Conservation (phyloP, 495 filamentous ascomycete genomes). For the Aspergillus indologenus region DNA sequence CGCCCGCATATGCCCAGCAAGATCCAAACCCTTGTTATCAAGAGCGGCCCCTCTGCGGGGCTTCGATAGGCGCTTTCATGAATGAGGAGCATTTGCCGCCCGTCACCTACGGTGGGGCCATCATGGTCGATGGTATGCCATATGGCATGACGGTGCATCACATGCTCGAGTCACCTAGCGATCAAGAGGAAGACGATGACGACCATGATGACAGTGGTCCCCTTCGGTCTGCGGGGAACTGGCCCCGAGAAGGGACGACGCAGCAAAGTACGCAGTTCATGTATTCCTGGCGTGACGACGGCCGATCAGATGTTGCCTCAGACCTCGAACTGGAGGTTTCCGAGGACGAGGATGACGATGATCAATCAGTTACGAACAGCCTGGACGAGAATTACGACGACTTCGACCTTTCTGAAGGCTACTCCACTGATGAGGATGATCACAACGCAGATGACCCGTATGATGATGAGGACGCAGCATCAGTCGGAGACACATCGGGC, state of each 20-base stretch:
- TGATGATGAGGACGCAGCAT: slow-evolving; percentile 58
- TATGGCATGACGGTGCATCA: slow-evolving; percentile 96
- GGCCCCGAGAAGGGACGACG: slow-evolving; percentile 20
- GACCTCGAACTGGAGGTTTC: slow-evolving; percentile 47
- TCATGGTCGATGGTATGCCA: slow-evolving; percentile 76
- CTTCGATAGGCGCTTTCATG: slow-evolving; percentile 87
- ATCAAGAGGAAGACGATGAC: slow-evolving; percentile 48
- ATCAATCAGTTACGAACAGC: slow-evolving; percentile 30
- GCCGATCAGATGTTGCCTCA: slow-evolving; percentile 25
- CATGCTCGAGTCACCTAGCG: slow-evolving; percentile 81
- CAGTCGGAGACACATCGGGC: slow-evolving; percentile 82
- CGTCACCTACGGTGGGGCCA: slow-evolving; percentile 83
- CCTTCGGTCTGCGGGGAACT: slow-evolving; percentile 36
- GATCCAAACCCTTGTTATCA: slow-evolving; percentile 57
- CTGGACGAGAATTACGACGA: slow-evolving; percentile 35
- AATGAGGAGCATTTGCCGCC: slow-evolving; percentile 81
- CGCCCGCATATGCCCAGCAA: slow-evolving; percentile 32
- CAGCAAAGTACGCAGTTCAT: slow-evolving; percentile 25
- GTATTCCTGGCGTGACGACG: slow-evolving; percentile 33
- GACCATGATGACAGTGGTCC: slow-evolving; percentile 32
- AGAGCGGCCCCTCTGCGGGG: slow-evolving; percentile 73
- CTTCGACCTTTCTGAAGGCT: slow-evolving; percentile 41
- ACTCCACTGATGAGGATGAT: slow-evolving; percentile 48
- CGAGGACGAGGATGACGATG: slow-evolving; percentile 47
- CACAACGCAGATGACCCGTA: slow-evolving; percentile 40